phyloP scores from a whole-genome alignment of 768 basidiomycete species.

The Suillus ampliporus region DNA sequence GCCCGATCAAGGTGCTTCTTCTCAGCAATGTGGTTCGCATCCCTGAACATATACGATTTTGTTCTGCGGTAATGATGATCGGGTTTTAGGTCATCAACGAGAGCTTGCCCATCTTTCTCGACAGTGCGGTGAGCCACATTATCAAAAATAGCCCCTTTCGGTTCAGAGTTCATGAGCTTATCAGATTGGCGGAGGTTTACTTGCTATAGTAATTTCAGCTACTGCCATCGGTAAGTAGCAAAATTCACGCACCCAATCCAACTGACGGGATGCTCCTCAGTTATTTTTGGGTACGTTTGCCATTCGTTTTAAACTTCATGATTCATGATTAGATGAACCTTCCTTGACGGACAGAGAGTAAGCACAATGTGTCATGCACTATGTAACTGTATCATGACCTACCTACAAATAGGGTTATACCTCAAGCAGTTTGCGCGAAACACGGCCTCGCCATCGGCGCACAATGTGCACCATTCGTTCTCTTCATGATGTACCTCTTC shows the following conservation, averaged over 20 bases:
- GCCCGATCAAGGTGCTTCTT: constrained; percentile 68
- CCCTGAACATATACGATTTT: not conserved
- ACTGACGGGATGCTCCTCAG: constrained; percentile 40
- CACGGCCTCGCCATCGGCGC: constrained; percentile 86
- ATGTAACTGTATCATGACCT: not conserved
- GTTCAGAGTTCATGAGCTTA: constrained; percentile 7
- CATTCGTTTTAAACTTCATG: not conserved
- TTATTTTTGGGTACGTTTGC: constrained; percentile 76
- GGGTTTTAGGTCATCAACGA: constrained; percentile 72
- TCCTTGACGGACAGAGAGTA: constrained; percentile 4
- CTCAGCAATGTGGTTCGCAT: constrained; percentile 82
- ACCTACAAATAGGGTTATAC: constrained; percentile 54
- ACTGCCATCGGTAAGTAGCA: constrained; percentile 51
- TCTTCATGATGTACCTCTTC: constrained; percentile 71
- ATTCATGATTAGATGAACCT: not conserved
- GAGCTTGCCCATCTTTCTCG: constrained; percentile 82
- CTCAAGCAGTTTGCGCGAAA: constrained; percentile 76
- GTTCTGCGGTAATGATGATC: not conserved
- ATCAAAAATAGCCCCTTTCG: not conserved
- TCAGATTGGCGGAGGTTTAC: constrained; percentile 69
- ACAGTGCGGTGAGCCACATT: constrained; percentile 58
- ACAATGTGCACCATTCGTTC: constrained; percentile 74
- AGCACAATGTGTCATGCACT: not conserved
- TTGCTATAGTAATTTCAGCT: constrained; percentile 78
- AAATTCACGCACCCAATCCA: constrained; percentile 3